Percentiles rank a stretch among this genome's conserved stretches.
Conservation (phyloP, 129 eudicot genomes). For the Chrysanthemum lavandulifolium region DNA sequence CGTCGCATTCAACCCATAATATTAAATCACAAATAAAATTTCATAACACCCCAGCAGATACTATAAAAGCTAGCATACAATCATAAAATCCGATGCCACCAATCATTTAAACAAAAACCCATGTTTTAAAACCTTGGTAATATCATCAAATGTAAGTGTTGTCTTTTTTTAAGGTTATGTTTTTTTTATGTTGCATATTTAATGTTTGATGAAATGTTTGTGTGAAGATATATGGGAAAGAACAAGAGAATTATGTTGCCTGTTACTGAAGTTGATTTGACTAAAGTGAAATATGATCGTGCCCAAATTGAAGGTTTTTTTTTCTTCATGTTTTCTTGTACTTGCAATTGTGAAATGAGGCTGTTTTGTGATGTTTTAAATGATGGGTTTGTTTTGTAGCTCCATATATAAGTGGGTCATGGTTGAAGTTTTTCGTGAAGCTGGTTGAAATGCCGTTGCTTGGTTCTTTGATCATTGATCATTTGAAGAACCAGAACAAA, state of each 20-base stretch:
- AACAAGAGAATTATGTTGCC: slow-evolving; percentile 62
- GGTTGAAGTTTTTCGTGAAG: slow-evolving; percentile 49
- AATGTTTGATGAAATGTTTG: slow-evolving; percentile 35
- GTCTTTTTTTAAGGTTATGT: neutral
- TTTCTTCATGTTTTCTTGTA: neutral
- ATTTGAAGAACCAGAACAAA: slow-evolving; percentile 72
- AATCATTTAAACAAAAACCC: neutral
- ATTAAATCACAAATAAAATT: too few relatives aligned
- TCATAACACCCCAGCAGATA: too few relatives aligned
- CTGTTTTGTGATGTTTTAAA: slow-evolving; percentile 1
- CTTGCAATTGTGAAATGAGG: neutral
- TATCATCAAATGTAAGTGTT: slow-evolving; percentile 24
- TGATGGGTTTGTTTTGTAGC: slow-evolving; percentile 47
- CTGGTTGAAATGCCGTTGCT: slow-evolving; percentile 56
- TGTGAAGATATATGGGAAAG: slow-evolving; percentile 56
- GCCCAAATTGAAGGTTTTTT: slow-evolving; percentile 47
- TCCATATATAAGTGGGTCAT: slow-evolving; percentile 65
- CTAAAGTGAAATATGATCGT: slow-evolving; percentile 50
- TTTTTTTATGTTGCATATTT: slow-evolving; percentile 5
- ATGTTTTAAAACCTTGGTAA: neutral
- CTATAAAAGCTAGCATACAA: too few relatives aligned
- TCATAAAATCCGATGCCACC: neutral
- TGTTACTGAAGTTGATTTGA: slow-evolving; percentile 59
- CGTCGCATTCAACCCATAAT: slow-evolving; percentile 1
- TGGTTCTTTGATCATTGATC: slow-evolving; percentile 50